Base-by-base conservation (phyloP, 2,329 filamentous ascomycete genomes). In the Macrophomina phaseolina region DNA sequence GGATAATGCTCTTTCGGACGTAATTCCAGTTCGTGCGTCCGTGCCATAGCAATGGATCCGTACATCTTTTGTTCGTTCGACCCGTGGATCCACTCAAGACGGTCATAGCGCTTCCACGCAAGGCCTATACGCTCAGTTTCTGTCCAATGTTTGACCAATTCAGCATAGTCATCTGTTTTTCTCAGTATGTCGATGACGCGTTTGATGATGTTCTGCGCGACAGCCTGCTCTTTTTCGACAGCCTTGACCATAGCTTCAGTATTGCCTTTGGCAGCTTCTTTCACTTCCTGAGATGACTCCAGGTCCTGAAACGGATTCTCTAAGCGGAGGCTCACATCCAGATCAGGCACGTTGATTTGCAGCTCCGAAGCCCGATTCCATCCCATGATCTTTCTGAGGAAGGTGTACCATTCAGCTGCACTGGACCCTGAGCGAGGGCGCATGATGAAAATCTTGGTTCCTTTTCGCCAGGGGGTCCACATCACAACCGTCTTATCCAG, bases 341-440 rank as follows among this genome's bases (percentile, higher is more conserved):
- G 79, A 72, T 90, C 87, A 1, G 89, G 89, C 11, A 90, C 85
- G 68, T 86, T 83, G 70, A 91, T 83, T 64, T 87, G 82, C 9
- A 91, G 79, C 38, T 83, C 84, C 45, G 81, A 80, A 4, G 86
- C 81, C 64, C 86, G 82, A 53, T 82, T 80, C 82, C 84, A 86
- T 45, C 89, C 89, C 23, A 90, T 78, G 7, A 85, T 80, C 63
- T 86, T 85, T 12, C 84, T 81, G 14, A 91, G 79, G 69, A 90
- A 90, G 0, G 88, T 90, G 73, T 88, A 90, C 89, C 89, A 91
- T 73, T 91, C 89, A 9, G 89, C 85, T 6, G 87, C 86, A 71
- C 86, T 86, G 5, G 86, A 85, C 2, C 84, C 82, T 18, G 88
- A 89, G 12, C 85, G 83, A 5, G 88, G 83, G 36, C 87, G 84